A percentile compares a stretch with the other conserved stretches of the same genome.
Conservation (phyloP, 805 yeast species). For the Babjeviella inositovora region DNA sequence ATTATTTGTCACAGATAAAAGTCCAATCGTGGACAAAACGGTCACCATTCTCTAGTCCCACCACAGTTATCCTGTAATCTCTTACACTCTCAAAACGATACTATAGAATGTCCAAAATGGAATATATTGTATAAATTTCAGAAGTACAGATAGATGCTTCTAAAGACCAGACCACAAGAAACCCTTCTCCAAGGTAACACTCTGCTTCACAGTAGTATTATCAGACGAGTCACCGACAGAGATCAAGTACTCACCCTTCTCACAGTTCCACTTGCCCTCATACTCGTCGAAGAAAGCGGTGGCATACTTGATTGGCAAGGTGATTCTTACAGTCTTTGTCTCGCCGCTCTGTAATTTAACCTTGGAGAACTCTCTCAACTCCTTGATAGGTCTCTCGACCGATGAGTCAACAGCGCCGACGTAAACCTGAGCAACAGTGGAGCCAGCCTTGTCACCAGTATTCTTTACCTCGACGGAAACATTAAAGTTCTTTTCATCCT, state of each 20-base stretch:
- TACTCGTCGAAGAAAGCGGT: constrained; percentile 16
- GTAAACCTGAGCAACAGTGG: constrained; percentile 17
- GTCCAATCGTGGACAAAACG: too few species aligned
- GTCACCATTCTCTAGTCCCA: too few species aligned
- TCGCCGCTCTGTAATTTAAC: constrained; percentile 13
- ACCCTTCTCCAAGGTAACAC: not conserved
- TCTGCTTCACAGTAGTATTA: constrained; percentile 6
- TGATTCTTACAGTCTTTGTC: constrained; percentile 8
- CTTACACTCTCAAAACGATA: too few species aligned
- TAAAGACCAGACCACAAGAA: not conserved
- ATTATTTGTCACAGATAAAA: too few species aligned
- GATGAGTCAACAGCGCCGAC: constrained; percentile 10
- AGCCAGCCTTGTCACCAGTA: constrained; percentile 14
- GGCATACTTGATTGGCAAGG: constrained; percentile 15
- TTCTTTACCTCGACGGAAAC: constrained; percentile 12
- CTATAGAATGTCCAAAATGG: constrained; percentile 17
- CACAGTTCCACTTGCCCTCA: constrained; percentile 15
- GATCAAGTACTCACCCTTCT: constrained; percentile 14
- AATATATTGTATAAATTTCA: too few species aligned
- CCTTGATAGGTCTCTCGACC: constrained; percentile 16
- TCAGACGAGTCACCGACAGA: constrained; percentile 16
- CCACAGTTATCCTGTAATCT: too few species aligned
- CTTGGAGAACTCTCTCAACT: constrained; percentile 18
- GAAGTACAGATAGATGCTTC: too few species aligned
- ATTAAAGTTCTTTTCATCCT: constrained; percentile 6